A percentile compares a stretch with the other conserved stretches of the same genome.
Conservation (phyloP, 2,329 filamentous ascomycete genomes). For the Karstenula rhodostoma region DNA sequence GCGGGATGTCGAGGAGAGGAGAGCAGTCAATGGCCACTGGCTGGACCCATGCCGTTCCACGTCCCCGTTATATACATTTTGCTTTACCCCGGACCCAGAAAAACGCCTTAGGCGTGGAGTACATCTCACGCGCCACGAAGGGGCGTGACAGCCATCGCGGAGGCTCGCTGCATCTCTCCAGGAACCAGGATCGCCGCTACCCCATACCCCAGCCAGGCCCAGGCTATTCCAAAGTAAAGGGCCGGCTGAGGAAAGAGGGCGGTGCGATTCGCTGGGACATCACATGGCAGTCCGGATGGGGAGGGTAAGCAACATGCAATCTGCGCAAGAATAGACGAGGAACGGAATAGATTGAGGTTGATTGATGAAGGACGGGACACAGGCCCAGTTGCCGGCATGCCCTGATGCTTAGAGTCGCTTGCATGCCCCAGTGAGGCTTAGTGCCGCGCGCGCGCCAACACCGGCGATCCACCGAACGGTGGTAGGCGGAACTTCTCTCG, state of each 20-base stretch:
- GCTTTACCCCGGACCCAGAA: slow-evolving; percentile 31
- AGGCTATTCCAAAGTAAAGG: slow-evolving; percentile 26
- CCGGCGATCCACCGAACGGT: slow-evolving; percentile 6
- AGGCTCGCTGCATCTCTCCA: slow-evolving; percentile 33
- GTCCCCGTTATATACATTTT: slow-evolving; percentile 39
- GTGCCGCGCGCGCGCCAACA: slow-evolving; percentile 7
- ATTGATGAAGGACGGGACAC: slow-evolving; percentile 46
- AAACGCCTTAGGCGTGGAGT: slow-evolving; percentile 9
- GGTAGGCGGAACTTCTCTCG: slow-evolving; percentile 14
- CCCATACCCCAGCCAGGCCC: slow-evolving; percentile 22
- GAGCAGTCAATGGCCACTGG: slow-evolving; percentile 35
- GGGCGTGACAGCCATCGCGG: slow-evolving; percentile 30
- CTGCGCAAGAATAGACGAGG: slow-evolving; percentile 33
- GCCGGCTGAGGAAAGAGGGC: slow-evolving; percentile 36
- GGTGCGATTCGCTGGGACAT: slow-evolving; percentile 34
- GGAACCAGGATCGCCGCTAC: slow-evolving; percentile 32
- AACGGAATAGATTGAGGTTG: slow-evolving; percentile 46
- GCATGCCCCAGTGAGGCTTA: slow-evolving; percentile 24
- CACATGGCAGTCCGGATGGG: slow-evolving; percentile 33
- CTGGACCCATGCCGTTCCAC: slow-evolving; percentile 31
- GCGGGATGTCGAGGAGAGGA: slow-evolving; percentile 24
- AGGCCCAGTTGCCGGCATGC: slow-evolving; percentile 24
- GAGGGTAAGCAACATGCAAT: slow-evolving; percentile 39
- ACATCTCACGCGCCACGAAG: slow-evolving; percentile 22
- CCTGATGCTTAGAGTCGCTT: slow-evolving; percentile 24